Evolutionary conservation across 305 asterid species (phyloP), one percentile per base, ranked within the genome.

Genomic region (Lippia alba): DNA sequence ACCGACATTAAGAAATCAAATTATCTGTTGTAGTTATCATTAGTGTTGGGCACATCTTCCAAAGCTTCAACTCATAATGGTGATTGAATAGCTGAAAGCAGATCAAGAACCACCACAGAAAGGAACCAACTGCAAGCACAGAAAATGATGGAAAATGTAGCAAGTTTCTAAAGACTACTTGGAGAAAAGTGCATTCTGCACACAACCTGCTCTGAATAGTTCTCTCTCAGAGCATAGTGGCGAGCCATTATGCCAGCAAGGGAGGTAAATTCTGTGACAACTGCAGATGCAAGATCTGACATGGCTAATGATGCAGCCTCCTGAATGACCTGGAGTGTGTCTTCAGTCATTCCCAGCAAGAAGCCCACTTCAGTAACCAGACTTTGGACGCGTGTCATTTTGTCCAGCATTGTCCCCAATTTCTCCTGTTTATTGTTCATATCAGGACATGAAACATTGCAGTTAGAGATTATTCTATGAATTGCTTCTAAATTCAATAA

Each of bases 161-260:
- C n/a, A 73, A 39, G 49, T 64, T 32, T 68, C 14, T 39, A 8
- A 53, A 12, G 18, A 68, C 20, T 61, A 69, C 32, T 3, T 24
- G 54, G 30, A 34, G 50, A 70, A 53, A 55, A 67, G 40, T 8
- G 45, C 32, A 66, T 63, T 67, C 39, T 57, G 77, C 72, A 45
- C 56, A 49, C 33, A 69, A 91, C 97, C 97, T 89, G 91, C 68
- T 83, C 82, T 54, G 97, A 88, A 72, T 86, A 85, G 83, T 97
- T 97, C 80, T 91, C 97, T 82, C 97, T 85, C 41, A 91, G 83
- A 77, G 99, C 97, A 87, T 94, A 94, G 82, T 94, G 99, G n/a
- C 92, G 96, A 2, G 80, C 96, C 99, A 94, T 94, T 64, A 85
- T 79, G 73, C 99, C 99, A 30, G 97, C 86, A 68, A 91, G 99